phyloP scores from a whole-genome alignment of 2,329 filamentous ascomycete genomes.

The Cryphonectria radicalis region DNA sequence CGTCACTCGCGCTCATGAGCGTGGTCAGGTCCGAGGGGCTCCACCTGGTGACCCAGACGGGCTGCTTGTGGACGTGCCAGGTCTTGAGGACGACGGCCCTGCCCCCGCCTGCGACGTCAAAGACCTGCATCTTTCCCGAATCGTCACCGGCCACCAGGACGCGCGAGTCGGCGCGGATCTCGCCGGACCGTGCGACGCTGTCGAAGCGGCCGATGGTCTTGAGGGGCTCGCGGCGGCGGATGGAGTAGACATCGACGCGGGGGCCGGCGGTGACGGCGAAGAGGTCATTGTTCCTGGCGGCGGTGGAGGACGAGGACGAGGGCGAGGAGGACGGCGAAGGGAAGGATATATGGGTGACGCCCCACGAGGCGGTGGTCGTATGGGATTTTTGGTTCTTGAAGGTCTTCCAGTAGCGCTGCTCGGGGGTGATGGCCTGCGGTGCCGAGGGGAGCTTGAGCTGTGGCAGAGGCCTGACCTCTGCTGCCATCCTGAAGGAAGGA shows the following conservation, averaged over 20 bases:
- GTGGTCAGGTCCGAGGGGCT: slow-evolving; percentile 86
- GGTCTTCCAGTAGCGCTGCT: slow-evolving; percentile 94
- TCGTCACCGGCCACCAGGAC: slow-evolving; percentile 92
- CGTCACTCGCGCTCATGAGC: slow-evolving; percentile 88
- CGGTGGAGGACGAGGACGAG: slow-evolving; percentile 43
- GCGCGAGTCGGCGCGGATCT: slow-evolving; percentile 85
- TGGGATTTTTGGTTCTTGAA: slow-evolving; percentile 92
- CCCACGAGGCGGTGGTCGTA: slow-evolving; percentile 86
- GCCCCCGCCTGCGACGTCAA: slow-evolving; percentile 69
- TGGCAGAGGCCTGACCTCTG: slow-evolving; percentile 79
- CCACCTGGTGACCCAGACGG: slow-evolving; percentile 90
- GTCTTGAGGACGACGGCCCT: slow-evolving; percentile 92
- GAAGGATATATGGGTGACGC: slow-evolving; percentile 88
- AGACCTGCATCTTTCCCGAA: slow-evolving; percentile 90
- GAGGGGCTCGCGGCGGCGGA: slow-evolving; percentile 85
- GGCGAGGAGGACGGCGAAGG: slow-evolving; percentile 52
- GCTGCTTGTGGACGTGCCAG: slow-evolving; percentile 92
- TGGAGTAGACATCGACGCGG: slow-evolving; percentile 91
- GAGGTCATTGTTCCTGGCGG: slow-evolving; percentile 63
- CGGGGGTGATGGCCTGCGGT: slow-evolving; percentile 81
- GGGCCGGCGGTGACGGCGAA: slow-evolving; percentile 96
- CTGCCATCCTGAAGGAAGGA: slow-evolving; percentile 68
- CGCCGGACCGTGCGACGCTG: slow-evolving; percentile 86
- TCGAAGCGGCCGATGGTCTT: slow-evolving; percentile 95
- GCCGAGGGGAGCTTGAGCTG: slow-evolving; percentile 83